phyloP scores from a whole-genome alignment of 2,329 filamentous ascomycete species.

The Endothia cerciana region DNA sequence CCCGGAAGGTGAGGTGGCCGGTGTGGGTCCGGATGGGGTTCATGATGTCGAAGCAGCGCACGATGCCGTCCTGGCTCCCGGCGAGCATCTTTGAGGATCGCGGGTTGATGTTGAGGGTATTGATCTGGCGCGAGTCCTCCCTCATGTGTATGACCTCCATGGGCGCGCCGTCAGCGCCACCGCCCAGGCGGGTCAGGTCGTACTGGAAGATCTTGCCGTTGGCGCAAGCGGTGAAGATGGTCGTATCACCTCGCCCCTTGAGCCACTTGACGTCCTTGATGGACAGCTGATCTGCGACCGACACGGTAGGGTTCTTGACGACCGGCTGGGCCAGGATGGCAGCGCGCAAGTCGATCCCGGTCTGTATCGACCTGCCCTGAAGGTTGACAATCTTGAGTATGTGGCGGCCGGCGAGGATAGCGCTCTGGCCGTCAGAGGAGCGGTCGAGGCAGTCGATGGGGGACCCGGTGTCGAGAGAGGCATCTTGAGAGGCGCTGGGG shows the following conservation, averaged over 20 bases:
- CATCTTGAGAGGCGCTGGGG: conserved; percentile 59
- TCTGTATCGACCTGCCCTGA: conserved; percentile 56
- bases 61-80: conserved; percentile 66
- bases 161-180: conserved; percentile 45
- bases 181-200: conserved; percentile 57
- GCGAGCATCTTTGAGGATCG: conserved; percentile 61
- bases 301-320: conserved; percentile 44
- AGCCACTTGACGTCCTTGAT: conserved; percentile 67
- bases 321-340: conserved; percentile 56
- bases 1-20: conserved; percentile 54
- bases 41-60: conserved; percentile 64
- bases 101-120: conserved; percentile 66
- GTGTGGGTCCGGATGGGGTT: conserved; percentile 51
- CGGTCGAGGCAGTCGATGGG: conserved; percentile 63
- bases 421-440: conserved; percentile 58
- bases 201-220: conserved; percentile 69
- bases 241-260: conserved; percentile 49
- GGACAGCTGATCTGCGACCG: conserved; percentile 60
- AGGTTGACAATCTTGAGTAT: conserved; percentile 64
- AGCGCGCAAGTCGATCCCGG: conserved; percentile 62
- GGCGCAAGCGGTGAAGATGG: conserved; percentile 65
- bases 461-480: conserved; percentile 52
- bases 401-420: conserved; percentile 62
- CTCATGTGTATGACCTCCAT: conserved; percentile 61
- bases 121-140: conserved; percentile 67